Evolutionary conservation across 306 rosid genomes (phyloP).

Genomic region (Oemleria cerasiformis): DNA sequence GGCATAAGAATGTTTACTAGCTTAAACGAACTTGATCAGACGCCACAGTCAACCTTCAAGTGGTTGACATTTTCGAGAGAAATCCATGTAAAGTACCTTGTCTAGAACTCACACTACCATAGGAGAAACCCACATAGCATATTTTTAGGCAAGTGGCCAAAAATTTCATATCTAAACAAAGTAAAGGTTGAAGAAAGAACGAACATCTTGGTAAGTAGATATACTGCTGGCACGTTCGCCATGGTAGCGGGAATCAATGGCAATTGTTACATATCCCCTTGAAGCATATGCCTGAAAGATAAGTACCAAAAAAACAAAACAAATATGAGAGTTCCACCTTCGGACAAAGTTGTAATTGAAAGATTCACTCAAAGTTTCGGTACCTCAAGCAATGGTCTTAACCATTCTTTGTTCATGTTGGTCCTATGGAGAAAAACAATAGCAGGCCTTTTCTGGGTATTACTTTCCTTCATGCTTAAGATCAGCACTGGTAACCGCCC

Average conservation of each 20-base stretch:
- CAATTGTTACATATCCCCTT: conserved; percentile 71
- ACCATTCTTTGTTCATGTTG: conserved; percentile 56
- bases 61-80: not conserved
- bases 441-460: conserved; percentile 52
- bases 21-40: conserved; percentile 3
- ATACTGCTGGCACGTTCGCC: conserved; percentile 81
- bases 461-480: conserved; percentile 60
- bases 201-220: conserved; percentile 59
- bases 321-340: conserved; percentile 10
- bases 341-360: not conserved
- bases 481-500: conserved; percentile 76
- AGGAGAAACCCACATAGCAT: not conserved
- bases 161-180: conserved; percentile 8
- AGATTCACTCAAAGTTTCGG: not conserved
- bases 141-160: not conserved
- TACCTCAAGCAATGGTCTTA: conserved; percentile 84
- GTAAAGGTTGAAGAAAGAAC: conserved; percentile 20
- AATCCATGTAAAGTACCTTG: not conserved
- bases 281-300: conserved; percentile 81
- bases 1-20: conserved; percentile 9
- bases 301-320: not conserved
- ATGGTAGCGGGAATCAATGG: conserved; percentile 90
- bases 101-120: not conserved
- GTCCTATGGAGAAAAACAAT: conserved; percentile 78
- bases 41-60: conserved; percentile 1